Percentiles rank a stretch among this genome's conserved stretches.
phyloP scores from a whole-genome alignment of 1,284 basidiomycete species.

The Trichosporon coremiiforme region DNA sequence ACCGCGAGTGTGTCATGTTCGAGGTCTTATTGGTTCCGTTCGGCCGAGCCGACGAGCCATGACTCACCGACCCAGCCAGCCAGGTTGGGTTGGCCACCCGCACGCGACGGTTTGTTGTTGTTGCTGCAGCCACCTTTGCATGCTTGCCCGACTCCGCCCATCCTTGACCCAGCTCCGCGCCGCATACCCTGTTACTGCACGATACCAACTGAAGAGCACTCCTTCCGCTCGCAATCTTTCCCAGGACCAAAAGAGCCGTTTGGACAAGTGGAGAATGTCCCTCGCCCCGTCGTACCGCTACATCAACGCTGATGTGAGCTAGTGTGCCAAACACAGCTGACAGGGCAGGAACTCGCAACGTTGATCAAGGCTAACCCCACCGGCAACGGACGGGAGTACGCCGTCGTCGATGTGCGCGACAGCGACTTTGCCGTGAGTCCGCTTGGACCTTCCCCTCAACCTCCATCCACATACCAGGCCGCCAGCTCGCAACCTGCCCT shows the following conservation, averaged over 20 bases:
- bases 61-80: not conserved
- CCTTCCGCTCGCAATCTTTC: not conserved
- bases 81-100: not conserved
- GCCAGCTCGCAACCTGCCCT: no score
- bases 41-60: not conserved
- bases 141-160: not conserved
- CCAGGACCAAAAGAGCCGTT: not conserved
- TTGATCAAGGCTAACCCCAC: conserved; percentile 48
- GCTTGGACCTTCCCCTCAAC: no score
- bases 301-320: conserved; percentile 49
- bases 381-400: conserved; percentile 39
- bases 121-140: not conserved
- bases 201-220: not conserved
- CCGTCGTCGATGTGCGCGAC: conserved; percentile 55
- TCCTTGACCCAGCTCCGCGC: not conserved
- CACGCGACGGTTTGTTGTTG: conserved; percentile 4
- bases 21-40: conserved; percentile 25
- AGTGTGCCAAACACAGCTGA: not conserved
- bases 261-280: conserved; percentile 40
- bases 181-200: not conserved
- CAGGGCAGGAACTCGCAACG: conserved; percentile 48
- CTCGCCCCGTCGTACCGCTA: conserved; percentile 49
- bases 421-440: conserved; percentile 52
- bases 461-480: no score
- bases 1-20: conserved; percentile 12